These are phyloP conservation scores for Acer saccharum DNA, from an alignment of 345 rosid species.

Conservation along the genomic window DNA sequence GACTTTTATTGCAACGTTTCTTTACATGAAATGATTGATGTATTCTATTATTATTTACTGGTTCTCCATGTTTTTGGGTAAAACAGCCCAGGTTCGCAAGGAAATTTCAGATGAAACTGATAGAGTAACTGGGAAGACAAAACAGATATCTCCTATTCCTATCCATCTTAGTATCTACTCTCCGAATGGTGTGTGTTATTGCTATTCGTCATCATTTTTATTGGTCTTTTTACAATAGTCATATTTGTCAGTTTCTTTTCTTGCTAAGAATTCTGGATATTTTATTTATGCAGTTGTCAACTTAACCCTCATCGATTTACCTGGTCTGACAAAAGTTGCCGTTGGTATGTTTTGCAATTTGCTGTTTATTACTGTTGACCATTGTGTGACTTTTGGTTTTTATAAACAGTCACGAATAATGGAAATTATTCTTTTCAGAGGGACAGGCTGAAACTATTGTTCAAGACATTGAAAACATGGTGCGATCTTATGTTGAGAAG, in stretches of 20 bases:
- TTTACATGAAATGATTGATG: neutral
- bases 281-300: constrained; percentile 74
- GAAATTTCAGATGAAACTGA: constrained; percentile 98
- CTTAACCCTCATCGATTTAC: constrained; percentile 88
- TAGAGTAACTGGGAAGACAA: constrained; percentile 76
- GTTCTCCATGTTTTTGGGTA: constrained; percentile 17
- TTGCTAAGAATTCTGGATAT: constrained; percentile 5
- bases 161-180: constrained; percentile 95
- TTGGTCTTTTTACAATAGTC: neutral
- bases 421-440: constrained; percentile 51
- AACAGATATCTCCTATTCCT: constrained; percentile 93
- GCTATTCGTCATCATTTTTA: neutral
- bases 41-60: neutral
- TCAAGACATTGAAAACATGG: constrained; percentile 89
- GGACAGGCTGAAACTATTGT: constrained; percentile 92
- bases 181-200: constrained; percentile 56
- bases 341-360: constrained; percentile 54
- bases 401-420: neutral
- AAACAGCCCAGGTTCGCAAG: constrained; percentile 76
- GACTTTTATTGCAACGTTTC: neutral
- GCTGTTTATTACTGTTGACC: neutral
- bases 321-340: constrained; percentile 96
- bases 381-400: constrained; percentile 3
- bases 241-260: constrained; percentile 3
- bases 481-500: constrained; percentile 90